Conservation (phyloP, 2,329 filamentous ascomycete species). For the Alternaria longipes region DNA sequence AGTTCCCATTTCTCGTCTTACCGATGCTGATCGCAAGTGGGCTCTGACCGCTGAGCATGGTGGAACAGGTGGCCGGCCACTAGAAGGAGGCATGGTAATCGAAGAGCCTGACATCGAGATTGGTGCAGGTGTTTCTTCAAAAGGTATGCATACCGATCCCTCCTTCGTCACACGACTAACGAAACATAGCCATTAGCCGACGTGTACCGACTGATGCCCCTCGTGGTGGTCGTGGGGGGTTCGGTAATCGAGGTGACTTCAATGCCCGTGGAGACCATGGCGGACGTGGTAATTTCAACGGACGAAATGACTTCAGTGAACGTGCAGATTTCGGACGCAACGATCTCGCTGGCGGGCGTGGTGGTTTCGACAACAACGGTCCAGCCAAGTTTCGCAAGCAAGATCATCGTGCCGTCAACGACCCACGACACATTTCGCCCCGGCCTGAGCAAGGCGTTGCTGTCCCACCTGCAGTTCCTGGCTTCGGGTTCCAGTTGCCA, state of each 20-base stretch:
- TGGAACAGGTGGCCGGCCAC: constrained; percentile 83
- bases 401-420: constrained; percentile 34
- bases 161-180: constrained; percentile 21
- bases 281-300: constrained; percentile 29
- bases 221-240: constrained; percentile 31
- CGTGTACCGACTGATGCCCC: constrained; percentile 47
- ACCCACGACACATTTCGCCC: constrained; percentile 47
- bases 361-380: constrained; percentile 25
- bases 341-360: constrained; percentile 20
- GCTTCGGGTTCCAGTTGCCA: constrained; percentile 62
- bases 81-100: constrained; percentile 85
- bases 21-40: constrained; percentile 97
- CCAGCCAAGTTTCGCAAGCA: constrained; percentile 41
- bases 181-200: constrained; percentile 43
- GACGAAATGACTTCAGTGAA: constrained; percentile 13
- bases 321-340: constrained; percentile 13
- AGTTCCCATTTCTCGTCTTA: constrained; percentile 91
- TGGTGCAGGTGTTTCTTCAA: constrained; percentile 94
- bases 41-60: constrained; percentile 93
- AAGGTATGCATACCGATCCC: constrained; percentile 61
- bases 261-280: constrained; percentile 20
- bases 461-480: constrained; percentile 63
- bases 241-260: constrained; percentile 14
- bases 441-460: constrained; percentile 55
- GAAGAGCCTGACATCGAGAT: constrained; percentile 99